Base-by-base conservation (phyloP, 2,329 filamentous ascomycete species). In the Botrytis sinoallii region DNA sequence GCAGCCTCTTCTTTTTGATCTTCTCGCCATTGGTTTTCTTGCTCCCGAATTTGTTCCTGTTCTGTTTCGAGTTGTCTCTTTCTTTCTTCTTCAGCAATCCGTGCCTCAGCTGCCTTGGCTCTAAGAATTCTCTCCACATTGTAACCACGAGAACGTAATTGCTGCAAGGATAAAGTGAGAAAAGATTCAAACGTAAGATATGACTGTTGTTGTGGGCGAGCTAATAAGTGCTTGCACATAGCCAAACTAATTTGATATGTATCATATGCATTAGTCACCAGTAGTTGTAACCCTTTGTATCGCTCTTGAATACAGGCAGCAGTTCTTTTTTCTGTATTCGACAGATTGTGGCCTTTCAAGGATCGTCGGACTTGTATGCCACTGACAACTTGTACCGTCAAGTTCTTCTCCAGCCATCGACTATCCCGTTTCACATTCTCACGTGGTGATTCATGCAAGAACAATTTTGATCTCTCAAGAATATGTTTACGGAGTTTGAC, bases 121-220 rank as follows among this genome's bases (percentile, higher is more conserved):
- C 93, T 90, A 35, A 99, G 86, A 75, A 99, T 98, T 68, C 96
- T 92, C 80, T 98, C 94, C 57, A 99, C 96, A 77, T 99, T 98
- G 85, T 98, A 98, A 2, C 96, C 96, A 76, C 96, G 93, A 75
- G 91, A 90, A 78, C 93, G 91, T 59, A 99, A 84, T 70, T 95
- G 91, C 65, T 92, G 88, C 38, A 99, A 86, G 78, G 95, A 93
- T 14, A 96, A 90, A 74, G 93, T 95, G 55, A 99, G 85, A 76
- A 99, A 92, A 71, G 94, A 95, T 83, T 98, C 96, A 73, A 99
- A 90, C 71, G 96, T 95, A 73, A 98, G 88, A 72, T 93, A 94
- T 3, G 95, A 94, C 80, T 97, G 93, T 79, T 97, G 93, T 76
- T 93, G 95, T 12, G 95, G 94, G 35, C 94, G 89, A 70, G 89